Evolutionary conservation across 1,284 basidiomycete species (phyloP).

Genomic region (Rhodotorula sp.): DNA sequence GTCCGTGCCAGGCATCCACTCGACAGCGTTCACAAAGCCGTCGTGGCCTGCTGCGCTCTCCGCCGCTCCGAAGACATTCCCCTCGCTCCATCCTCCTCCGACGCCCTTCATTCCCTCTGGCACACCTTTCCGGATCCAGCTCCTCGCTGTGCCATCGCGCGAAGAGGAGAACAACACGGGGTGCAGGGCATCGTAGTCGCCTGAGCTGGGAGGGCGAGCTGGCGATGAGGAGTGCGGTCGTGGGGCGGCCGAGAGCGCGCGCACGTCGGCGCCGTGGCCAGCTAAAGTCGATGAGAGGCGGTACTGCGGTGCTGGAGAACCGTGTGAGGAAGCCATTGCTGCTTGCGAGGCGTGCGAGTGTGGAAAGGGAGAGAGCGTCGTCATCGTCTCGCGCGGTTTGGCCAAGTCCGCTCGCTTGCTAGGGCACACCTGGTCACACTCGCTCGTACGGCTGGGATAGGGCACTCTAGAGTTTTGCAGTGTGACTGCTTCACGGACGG

Average conservation of each 20-base stretch:
- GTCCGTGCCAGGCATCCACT: slow-evolving; percentile 62
- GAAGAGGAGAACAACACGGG: slow-evolving; percentile 79
- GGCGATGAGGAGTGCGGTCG: slow-evolving; percentile 45
- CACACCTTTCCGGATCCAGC: slow-evolving; percentile 65
- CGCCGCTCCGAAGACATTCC: slow-evolving; percentile 9
- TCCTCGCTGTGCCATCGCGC: slow-evolving; percentile 81
- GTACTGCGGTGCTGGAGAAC: slow-evolving; percentile 55
- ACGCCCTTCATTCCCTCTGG: not conserved
- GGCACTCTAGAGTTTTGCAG: too few relatives aligned
- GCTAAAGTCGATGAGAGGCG: slow-evolving; percentile 74
- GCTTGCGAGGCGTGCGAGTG: not conserved
- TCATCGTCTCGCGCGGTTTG: too few relatives aligned
- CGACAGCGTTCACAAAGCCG: slow-evolving; percentile 76
- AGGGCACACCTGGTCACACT: too few relatives aligned
- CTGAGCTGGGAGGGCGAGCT: slow-evolving; percentile 55
- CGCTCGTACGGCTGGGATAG: too few relatives aligned
- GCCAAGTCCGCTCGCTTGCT: not conserved
- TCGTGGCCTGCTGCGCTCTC: slow-evolving; percentile 45
- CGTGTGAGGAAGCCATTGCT: not conserved
- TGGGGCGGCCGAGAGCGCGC: slow-evolving; percentile 17
- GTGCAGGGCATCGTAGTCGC: slow-evolving; percentile 42
- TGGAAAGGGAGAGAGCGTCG: not conserved
- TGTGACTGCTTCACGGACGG: too few relatives aligned
- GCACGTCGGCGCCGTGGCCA: slow-evolving; percentile 50
- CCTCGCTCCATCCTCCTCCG: slow-evolving; percentile 34